Base-by-base conservation (phyloP, 2,329 filamentous ascomycete species). In the Chaetomiaceae sp. region DNA sequence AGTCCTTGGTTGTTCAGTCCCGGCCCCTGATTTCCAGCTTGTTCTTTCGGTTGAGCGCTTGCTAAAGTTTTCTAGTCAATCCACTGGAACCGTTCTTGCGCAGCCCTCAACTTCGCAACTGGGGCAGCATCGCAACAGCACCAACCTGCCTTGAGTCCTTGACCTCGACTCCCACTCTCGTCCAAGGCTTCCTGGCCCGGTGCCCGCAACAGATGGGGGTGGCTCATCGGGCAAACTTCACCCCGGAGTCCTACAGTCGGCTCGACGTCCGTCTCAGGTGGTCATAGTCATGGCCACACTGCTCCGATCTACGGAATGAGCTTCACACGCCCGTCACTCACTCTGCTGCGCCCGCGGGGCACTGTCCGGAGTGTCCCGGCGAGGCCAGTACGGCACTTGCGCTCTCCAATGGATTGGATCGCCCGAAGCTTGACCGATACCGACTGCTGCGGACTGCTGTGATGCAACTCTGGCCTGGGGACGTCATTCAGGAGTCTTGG, bases 291-390 rank as follows among this genome's bases (percentile, higher is more conserved):
- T 27, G 15, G 22, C 38, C 29, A 33, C 29, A 15, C 19, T 33
- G 17, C 36, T n/a, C 20, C 12, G 38, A 20, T 38, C 29, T n/a
- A 27, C 44, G 9, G 31, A 37, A 34, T 4, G 19, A n/a, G 19
- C 12, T 46, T 43, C 38, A 42, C 38, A 40, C 33, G 25, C 44
- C 4, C 17, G 22, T 17, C 19, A 27, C 20, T 42, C 7, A 2
- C 12, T 27, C 4, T 51, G 47, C 51, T 54, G 47, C 55, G 55
- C 55, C 55, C 29, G 22, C 12, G 17, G 44, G 48, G 44, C 27
- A 49, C n/a, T 33, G 29, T 36, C 47, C n/a, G 39, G 45, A 25
- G 15, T 27, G 36, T 47, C 23, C 37, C 31, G 15, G 23, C 45
- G 34, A 48, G 23, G 42, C 42, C 37, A 47, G 46, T 31, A 17